These are phyloP conservation scores for Nannochloropsis limnetica DNA, from an alignment of 352 stramenopile species.

Conservation along the genomic window DNA sequence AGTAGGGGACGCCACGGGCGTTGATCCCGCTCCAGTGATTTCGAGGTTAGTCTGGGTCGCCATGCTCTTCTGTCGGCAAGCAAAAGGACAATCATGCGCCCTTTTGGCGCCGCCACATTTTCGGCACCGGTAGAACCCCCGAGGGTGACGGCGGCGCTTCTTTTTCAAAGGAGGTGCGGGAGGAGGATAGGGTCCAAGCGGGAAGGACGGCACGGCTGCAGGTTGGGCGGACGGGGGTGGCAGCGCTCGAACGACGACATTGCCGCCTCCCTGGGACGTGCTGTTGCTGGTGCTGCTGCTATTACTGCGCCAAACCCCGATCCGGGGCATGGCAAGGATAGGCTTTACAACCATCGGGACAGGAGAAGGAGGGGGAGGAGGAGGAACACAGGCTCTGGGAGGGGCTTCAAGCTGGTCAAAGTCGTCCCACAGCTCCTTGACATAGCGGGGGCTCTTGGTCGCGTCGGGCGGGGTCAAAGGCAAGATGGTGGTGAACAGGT, in stretches of 20 bases:
- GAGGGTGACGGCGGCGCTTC: neutral
- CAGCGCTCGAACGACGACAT: neutral
- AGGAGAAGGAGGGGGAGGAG: neutral
- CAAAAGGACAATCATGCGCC: conserved; percentile 15
- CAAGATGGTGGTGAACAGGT: conserved; percentile 17
- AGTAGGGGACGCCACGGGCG: neutral
- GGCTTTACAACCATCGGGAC: neutral
- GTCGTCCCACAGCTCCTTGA: conserved; percentile 29
- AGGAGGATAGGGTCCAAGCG: neutral
- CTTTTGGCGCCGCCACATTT: conserved; percentile 29
- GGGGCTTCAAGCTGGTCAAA: neutral
- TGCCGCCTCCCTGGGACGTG: neutral
- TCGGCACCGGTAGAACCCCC: neutral
- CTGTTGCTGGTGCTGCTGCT: neutral
- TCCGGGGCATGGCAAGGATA: neutral
- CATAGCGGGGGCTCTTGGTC: conserved; percentile 10
- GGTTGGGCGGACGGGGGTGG: neutral
- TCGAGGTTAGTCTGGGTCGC: neutral
- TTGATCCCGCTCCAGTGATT: neutral
- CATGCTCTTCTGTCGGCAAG: conserved; percentile 23
- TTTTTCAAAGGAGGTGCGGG: neutral
- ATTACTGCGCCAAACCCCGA: neutral
- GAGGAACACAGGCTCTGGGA: neutral
- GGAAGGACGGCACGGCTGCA: neutral
- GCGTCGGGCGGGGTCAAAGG: conserved; percentile 8